Base-by-base conservation (phyloP, 2,329 filamentous ascomycete genomes). In the Xenosphaeropsis pyriputrescens region DNA sequence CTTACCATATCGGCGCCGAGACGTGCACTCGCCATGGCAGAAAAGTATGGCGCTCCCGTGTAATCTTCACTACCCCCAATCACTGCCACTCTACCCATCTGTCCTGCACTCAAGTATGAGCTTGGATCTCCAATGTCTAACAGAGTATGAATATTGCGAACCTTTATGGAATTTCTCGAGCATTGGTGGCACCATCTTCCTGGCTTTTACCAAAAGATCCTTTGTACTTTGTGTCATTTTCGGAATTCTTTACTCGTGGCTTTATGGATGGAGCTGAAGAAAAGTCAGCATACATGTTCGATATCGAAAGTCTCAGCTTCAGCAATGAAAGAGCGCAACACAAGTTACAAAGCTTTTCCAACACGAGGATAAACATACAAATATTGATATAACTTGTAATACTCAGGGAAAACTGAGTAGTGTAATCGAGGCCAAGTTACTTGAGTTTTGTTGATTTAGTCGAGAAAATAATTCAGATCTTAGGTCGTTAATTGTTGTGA, bases 21-120 rank as follows among this genome's bases (percentile, higher is more conserved):
- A 52, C 82, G 76, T 34, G 91, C 91, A 47, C 85, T 94, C 11
- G 91, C 91, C 77, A 95, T 95, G 46, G 89, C 88, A 15, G 89
- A 95, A 62, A 98, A 98, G 63, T 94, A 98, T 11, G 91, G 91
- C 41, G 91, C 91, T 29, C 91, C 91, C 2, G 91, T 95, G 57
- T 96, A 98, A 60, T 96, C 89, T 56, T 89, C 79, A 54, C 85
- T 93, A 31, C 91, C 91, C 37, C 91, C 91, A 47, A 98, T 91
- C 41, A 98, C 91, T 37, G 78, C 91, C 38, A 98, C 77, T 39
- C 91, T 75, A 5, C 91, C 91, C 47, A 94, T 70, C 60, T 96
- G 89, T 42, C 91, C 89, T 93, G 49, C 4, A n/a, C 17, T 50
- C 30, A 50, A 40, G 34, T 36, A 33, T 38, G 30, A 34, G 29